Base-by-base conservation (phyloP, 2,329 filamentous ascomycete genomes). In the Moelleriella libera region DNA sequence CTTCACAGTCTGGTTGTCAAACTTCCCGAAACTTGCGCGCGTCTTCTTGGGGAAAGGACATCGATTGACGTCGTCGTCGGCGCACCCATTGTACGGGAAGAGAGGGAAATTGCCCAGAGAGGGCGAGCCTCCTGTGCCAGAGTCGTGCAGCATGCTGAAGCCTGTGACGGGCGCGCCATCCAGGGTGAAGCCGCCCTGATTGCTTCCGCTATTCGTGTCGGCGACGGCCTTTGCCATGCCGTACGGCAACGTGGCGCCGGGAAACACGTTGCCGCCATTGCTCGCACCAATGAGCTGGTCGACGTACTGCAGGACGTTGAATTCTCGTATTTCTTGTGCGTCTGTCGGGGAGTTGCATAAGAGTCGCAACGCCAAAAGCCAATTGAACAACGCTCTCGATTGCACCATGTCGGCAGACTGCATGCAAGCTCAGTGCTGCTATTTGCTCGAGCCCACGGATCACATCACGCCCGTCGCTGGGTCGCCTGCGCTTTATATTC, bases 41-140 rank as follows among this genome's bases (percentile, higher is more conserved):
- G 57, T 53, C 50, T 61, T 64, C 54, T 76, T 76, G 9, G 74
- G 71, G 55, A 77, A 86, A 10, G 65, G 67, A 59, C 83, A 86
- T 6, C 68, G 66, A 54, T 85, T 68, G 47, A 87, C 62, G 40
- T 80, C 72, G 50, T 83, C 75, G 11, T 67, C 70, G 0, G 73
- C 68, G 52, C 83, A 88, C 41, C 69, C 68, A 4, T 74, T 64
- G 51, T 85, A 82, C 0, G 82, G 72, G 52, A 88, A 87, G 1
- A 88, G 66, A 0, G 84, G 80, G 47, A 88, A 88, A 57, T 85
- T 86, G 11, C 83, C 84, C 12, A 87, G 64, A 4, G 80, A 85
- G 0, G 82, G 76, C 1, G 64, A 62, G 6, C 70, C 69, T 28
- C 76, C 76, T 0, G 75, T 79, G 1, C 76, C 76, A 2, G 71